Conservation (phyloP, 1,139 yeast species). For the Taphrina betulina region DNA sequence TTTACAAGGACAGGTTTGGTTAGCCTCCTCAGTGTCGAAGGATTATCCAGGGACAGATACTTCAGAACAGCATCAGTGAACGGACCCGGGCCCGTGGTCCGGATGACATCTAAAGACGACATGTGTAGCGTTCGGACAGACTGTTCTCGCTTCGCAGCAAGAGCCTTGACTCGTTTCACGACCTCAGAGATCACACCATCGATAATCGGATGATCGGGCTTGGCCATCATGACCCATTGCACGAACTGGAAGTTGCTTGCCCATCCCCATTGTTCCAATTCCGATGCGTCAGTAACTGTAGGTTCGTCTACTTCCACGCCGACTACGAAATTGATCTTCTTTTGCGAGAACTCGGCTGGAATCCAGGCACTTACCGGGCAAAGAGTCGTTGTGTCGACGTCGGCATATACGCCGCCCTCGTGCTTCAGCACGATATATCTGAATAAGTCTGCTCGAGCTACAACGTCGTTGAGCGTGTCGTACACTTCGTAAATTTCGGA, state of each 20-base stretch:
- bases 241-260: slow-evolving; percentile 75
- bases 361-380: slow-evolving; percentile 64
- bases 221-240: slow-evolving; percentile 76
- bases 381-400: slow-evolving; percentile 73
- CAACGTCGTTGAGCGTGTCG: slow-evolving; percentile 68
- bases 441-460: slow-evolving; percentile 86
- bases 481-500: slow-evolving; percentile 95
- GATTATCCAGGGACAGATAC: slow-evolving; percentile 50
- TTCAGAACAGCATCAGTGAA: slow-evolving; percentile 82
- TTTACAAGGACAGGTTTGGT: slow-evolving; percentile 65
- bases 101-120: slow-evolving; percentile 68
- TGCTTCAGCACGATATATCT: slow-evolving; percentile 80
- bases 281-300: slow-evolving; percentile 40
- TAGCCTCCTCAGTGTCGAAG: slow-evolving; percentile 53
- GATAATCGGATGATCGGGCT: slow-evolving; percentile 87
- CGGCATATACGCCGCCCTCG: slow-evolving; percentile 89
- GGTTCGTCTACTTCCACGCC: slow-evolving; percentile 32
- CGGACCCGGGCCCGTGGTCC: slow-evolving; percentile 97
- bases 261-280: slow-evolving; percentile 65
- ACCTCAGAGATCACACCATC: slow-evolving; percentile 78
- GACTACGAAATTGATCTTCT: slow-evolving; percentile 17
- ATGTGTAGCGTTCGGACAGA: slow-evolving; percentile 53
- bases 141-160: slow-evolving; percentile 38
- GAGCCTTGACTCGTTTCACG: slow-evolving; percentile 45
- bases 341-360: slow-evolving; percentile 44